phyloP scores from a whole-genome alignment of 352 stramenopile species.

The Phytophthora megakarya region DNA sequence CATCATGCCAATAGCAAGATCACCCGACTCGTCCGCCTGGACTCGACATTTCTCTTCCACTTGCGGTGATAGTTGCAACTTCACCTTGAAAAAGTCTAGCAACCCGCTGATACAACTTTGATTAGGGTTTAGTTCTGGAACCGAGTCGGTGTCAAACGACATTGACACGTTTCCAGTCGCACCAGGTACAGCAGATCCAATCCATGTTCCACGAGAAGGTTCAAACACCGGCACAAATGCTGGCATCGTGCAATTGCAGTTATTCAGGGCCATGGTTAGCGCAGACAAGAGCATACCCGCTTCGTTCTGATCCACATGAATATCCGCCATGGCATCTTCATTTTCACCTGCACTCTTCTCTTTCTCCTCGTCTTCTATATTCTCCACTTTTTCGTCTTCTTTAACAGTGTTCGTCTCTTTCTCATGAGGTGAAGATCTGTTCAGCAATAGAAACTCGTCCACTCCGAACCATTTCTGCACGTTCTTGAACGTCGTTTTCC shows the following conservation, averaged over 20 bases:
- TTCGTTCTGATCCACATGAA: slow-evolving; percentile 68
- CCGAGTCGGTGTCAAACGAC: slow-evolving; percentile 75
- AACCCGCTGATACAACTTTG: slow-evolving; percentile 82
- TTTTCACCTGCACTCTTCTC: not conserved
- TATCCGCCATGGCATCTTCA: slow-evolving; percentile 41
- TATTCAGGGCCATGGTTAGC: slow-evolving; percentile 73
- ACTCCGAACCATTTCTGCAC: slow-evolving; percentile 74
- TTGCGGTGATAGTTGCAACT: slow-evolving; percentile 67
- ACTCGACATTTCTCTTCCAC: slow-evolving; percentile 67
- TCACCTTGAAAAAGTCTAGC: slow-evolving; percentile 84
- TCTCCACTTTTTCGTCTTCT: not conserved
- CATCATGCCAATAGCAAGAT: slow-evolving; percentile 57
- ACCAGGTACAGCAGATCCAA: slow-evolving; percentile 71
- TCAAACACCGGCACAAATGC: slow-evolving; percentile 73
- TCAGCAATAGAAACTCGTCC: slow-evolving; percentile 72
- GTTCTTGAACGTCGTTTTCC: slow-evolving; percentile 40
- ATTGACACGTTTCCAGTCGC: slow-evolving; percentile 77
- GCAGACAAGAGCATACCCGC: slow-evolving; percentile 67
- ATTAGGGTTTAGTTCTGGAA: slow-evolving; percentile 70
- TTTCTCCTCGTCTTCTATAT: not conserved
- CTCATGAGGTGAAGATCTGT: slow-evolving; percentile 26
- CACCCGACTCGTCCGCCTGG: slow-evolving; percentile 37
- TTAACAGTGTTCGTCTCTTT: not conserved
- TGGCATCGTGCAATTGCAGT: slow-evolving; percentile 84
- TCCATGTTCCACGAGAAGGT: slow-evolving; percentile 58